phyloP scores from a whole-genome alignment of 257 asterid genomes.

The Scutellaria galericulata region DNA sequence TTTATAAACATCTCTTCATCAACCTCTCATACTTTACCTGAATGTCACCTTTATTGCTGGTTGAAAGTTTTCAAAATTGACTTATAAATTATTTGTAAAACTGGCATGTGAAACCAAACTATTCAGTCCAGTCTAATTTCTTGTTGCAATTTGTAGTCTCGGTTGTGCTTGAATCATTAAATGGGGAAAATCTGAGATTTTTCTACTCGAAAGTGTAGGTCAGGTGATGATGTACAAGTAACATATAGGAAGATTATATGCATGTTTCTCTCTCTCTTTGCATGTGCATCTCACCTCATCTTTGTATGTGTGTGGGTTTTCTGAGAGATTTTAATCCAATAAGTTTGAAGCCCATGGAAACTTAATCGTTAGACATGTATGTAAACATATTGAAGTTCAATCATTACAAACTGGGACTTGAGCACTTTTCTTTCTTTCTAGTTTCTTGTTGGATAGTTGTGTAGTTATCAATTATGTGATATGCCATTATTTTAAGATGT shows the following conservation, averaged over 20 bases:
- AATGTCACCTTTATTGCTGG: background rate
- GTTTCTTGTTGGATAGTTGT: background rate
- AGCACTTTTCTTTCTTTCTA: conserved; percentile 9
- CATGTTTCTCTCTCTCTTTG: background rate
- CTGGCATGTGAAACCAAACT: background rate
- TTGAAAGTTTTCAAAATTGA: background rate
- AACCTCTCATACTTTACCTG: background rate
- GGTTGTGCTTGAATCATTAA: background rate
- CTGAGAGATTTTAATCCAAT: background rate
- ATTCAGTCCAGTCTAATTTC: background rate
- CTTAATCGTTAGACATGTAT: background rate
- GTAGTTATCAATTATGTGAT: background rate
- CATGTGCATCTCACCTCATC: background rate
- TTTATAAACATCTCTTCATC: background rate
- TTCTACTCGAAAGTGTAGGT: background rate
- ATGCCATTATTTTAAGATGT: background rate
- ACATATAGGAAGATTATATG: background rate
- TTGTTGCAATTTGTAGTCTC: background rate
- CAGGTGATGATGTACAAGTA: background rate
- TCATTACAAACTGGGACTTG: too few species aligned
- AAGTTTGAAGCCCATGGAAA: background rate
- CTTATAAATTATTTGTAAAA: too few species aligned
- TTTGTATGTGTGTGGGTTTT: background rate
- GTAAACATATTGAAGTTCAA: too few species aligned
- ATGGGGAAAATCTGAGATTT: background rate